Evolutionary conservation across 345 rosid species (phyloP), one percentile per base, ranked within the genome.

Genomic region (Bruguiera parviflora): DNA sequence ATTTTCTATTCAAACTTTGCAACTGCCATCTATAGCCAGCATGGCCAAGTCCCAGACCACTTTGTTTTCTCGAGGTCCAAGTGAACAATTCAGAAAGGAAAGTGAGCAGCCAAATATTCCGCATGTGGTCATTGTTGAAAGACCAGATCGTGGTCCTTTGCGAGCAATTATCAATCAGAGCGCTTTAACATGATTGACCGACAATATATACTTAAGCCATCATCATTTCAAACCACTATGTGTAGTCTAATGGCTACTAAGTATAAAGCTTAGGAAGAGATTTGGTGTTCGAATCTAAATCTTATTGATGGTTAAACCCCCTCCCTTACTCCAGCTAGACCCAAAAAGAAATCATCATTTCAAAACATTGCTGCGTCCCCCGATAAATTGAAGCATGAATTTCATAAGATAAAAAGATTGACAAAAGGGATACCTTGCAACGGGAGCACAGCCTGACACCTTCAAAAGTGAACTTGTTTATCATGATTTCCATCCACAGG

Each of bases 361-460:
- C 46, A 27, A 8, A 58, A n/a, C 20, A 4, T 58, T 55, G 58
- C 5, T 43, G 10, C 0, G 9, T 0, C 5, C 58, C 24, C 22
- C 3, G 29, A 55, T 24, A 31, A 35, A 43, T 9, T 25, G 11
- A 58, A 18, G 2, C 47, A 46, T 11, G 49, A 24, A 52, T 59
- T 57, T 19, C 52, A 37, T 39, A 61, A 65, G 60, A 59, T n/a
- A 6, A 22, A 32, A 61, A 21, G 33, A 27, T 29, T 53, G 27
- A 66, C 21, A 59, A 67, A 19, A 58, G 7, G 53, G 62, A 66
- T 46, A 90, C 98, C 97, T 91, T 91, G 61, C 98, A 94, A 62
- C 96, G 97, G 60, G 89, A 75, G 59, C 97, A 89, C 29, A 94
- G 75, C 76, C 76, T 91, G 46, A 89, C 95, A 72, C 90, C 90